phyloP scores from a whole-genome alignment of 1,284 basidiomycete genomes.

The Cryptococcus maquisensis region DNA sequence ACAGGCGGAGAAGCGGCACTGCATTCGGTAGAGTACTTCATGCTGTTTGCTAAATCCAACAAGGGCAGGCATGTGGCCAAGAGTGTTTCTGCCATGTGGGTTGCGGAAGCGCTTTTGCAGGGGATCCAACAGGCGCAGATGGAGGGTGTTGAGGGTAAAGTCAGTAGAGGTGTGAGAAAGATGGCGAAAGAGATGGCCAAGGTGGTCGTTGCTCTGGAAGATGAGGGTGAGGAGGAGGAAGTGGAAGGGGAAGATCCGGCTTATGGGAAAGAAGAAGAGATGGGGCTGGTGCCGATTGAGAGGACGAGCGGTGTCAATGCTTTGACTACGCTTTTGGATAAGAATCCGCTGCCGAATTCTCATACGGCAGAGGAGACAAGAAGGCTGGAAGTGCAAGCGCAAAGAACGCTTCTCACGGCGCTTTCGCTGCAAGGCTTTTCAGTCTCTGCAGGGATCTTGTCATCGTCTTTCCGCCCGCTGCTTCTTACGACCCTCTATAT shows the following conservation, averaged over 20 bases:
- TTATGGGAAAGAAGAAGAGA: slow-evolving; percentile 13
- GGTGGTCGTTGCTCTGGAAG: slow-evolving; percentile 66
- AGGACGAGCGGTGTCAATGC: slow-evolving; percentile 56
- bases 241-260: slow-evolving; percentile 53
- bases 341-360: slow-evolving; percentile 25
- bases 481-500: slow-evolving; percentile 78
- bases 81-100: slow-evolving; percentile 76
- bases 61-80: slow-evolving; percentile 47
- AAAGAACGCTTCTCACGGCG: slow-evolving; percentile 54
- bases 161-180: slow-evolving; percentile 59
- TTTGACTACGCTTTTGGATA: slow-evolving; percentile 45
- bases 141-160: slow-evolving; percentile 24
- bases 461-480: slow-evolving; percentile 55
- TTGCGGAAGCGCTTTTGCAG: slow-evolving; percentile 66
- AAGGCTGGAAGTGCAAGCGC: slow-evolving; percentile 47
- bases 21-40: slow-evolving; percentile 76
- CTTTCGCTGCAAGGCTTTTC: slow-evolving; percentile 69
- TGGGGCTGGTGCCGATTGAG: slow-evolving; percentile 51
- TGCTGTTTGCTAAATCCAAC: slow-evolving; percentile 53
- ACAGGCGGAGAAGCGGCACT: slow-evolving; percentile 64
- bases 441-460: slow-evolving; percentile 60
- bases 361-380: slow-evolving; percentile 27
- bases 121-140: slow-evolving; percentile 57
- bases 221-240: slow-evolving; percentile 61
- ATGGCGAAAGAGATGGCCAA: slow-evolving; percentile 61